A percentile compares a stretch with the other conserved stretches of the same genome.
These are phyloP conservation scores for Tulasnella sp. DNA, from an alignment of 768 basidiomycete genomes.

Conservation along the genomic window DNA sequence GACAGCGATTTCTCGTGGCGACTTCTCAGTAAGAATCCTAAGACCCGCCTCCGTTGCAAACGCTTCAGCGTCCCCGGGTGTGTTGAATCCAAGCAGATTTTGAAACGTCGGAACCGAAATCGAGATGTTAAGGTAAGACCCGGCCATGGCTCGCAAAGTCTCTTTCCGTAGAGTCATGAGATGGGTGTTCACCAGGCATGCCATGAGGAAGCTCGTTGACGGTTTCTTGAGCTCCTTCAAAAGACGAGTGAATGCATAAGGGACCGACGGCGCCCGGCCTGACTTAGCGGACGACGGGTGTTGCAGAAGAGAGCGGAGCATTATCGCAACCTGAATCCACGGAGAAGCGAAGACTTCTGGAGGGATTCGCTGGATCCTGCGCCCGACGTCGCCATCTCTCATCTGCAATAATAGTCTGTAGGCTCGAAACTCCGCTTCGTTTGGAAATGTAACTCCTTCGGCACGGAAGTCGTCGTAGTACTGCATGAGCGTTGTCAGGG, in stretches of 20 bases:
- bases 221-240: constrained; percentile 62
- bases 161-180: constrained; percentile 49
- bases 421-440: constrained; percentile 92
- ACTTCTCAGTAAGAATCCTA: background rate
- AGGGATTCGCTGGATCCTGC: constrained; percentile 54
- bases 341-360: constrained; percentile 58
- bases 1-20: background rate
- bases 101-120: constrained; percentile 10
- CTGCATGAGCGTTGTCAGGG: constrained; percentile 84
- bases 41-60: constrained; percentile 16
- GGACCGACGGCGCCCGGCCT: constrained; percentile 42
- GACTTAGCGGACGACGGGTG: constrained; percentile 41
- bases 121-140: constrained; percentile 8
- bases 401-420: constrained; percentile 92
- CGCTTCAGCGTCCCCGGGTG: constrained; percentile 6
- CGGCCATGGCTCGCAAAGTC: constrained; percentile 19
- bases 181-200: constrained; percentile 78
- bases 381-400: constrained; percentile 68
- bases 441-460: constrained; percentile 54
- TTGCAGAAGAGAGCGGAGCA: constrained; percentile 75
- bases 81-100: constrained; percentile 18
- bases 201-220: constrained; percentile 78
- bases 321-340: constrained; percentile 72
- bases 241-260: constrained; percentile 46
- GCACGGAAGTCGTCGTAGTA: constrained; percentile 79